phyloP scores from a whole-genome alignment of 2,329 filamentous ascomycete genomes.

The Saccharata proteae region DNA sequence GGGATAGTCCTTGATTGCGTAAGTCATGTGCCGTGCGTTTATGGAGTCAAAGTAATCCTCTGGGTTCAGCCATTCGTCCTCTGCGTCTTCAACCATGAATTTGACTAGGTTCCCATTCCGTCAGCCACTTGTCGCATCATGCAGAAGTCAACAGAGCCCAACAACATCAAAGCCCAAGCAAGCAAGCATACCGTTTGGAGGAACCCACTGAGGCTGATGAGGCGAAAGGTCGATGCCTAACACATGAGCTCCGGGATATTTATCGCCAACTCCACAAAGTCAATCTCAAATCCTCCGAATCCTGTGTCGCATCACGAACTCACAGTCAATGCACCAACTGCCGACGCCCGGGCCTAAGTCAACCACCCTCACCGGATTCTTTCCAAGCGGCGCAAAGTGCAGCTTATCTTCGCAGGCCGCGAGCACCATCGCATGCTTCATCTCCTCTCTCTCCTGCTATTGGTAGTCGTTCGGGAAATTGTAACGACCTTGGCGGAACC shows the following conservation, averaged over 20 bases:
- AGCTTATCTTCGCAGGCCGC: slow-evolving; percentile 2
- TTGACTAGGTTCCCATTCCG: slow-evolving; percentile 34
- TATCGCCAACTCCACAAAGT: no score
- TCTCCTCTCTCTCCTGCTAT: slow-evolving; percentile 14
- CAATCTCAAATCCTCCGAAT: no score
- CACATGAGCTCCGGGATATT: slow-evolving; percentile 5
- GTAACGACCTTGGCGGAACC: background rate
- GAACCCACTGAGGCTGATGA: slow-evolving; percentile 33
- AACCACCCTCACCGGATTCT: slow-evolving; percentile 38
- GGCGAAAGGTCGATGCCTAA: slow-evolving; percentile 11
- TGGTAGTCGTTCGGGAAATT: slow-evolving; percentile 1
- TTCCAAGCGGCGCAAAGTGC: slow-evolving; percentile 26
- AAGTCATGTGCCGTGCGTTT: slow-evolving; percentile 39
- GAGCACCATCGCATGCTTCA: background rate
- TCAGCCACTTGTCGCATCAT: slow-evolving; percentile 38
- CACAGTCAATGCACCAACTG: background rate
- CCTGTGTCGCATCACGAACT: no score
- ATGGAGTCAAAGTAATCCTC: slow-evolving; percentile 42
- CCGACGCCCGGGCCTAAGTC: slow-evolving; percentile 38
- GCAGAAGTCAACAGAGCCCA: slow-evolving; percentile 32
- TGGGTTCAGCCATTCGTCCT: slow-evolving; percentile 43
- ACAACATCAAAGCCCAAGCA: no score
- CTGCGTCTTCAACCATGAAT: slow-evolving; percentile 51
- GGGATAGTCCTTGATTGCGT: slow-evolving; percentile 41
- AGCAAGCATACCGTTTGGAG: slow-evolving; percentile 31